Conservation (phyloP, 305 asterid species). For the Andrographis paniculata region DNA sequence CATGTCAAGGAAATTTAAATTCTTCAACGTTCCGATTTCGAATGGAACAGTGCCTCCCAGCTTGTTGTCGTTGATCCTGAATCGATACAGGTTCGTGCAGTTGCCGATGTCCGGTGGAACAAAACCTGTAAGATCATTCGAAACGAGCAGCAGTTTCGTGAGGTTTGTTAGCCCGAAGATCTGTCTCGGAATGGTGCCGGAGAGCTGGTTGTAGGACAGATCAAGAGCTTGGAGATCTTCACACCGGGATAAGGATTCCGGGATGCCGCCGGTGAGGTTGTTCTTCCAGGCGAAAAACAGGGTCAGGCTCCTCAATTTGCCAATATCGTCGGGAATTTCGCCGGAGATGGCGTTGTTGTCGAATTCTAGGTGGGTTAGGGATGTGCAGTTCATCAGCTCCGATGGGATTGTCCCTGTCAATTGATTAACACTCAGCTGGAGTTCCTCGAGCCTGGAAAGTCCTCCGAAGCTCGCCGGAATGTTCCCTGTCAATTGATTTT, state of each 20-base stretch:
- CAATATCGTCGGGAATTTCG: constrained; percentile 59
- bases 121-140: constrained; percentile 72
- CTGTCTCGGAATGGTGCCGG: constrained; percentile 59
- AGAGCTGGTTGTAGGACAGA: constrained; percentile 74
- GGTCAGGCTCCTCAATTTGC: constrained; percentile 47
- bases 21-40: constrained; percentile 65
- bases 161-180: constrained; percentile 55
- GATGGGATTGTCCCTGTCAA: constrained; percentile 72
- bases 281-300: constrained; percentile 94
- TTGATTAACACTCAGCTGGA: constrained; percentile 78
- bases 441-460: constrained; percentile 52
- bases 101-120: constrained; percentile 83
- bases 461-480: constrained; percentile 65
- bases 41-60: constrained; percentile 78
- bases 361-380: constrained; percentile 70
- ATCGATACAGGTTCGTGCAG: constrained; percentile 73
- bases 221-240: constrained; percentile 75
- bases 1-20: constrained; percentile 73
- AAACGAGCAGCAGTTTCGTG: constrained; percentile 62
- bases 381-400: constrained; percentile 58
- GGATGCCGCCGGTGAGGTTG: constrained; percentile 72
- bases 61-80: constrained; percentile 59
- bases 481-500: constrained; percentile 59
- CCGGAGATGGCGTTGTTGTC: constrained; percentile 78
- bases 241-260: constrained; percentile 60